These are phyloP conservation scores for sorghum (Sorghum bicolor) DNA, from an alignment of 176 grass and related monocot species.

Conservation along the genomic window Sorghum_bicolor_NCBIv3 NC_012872.2:4766501-4767000, in stretches of 20 bases:
- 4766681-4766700: slow-evolving; percentile 7
- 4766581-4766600: not conserved
- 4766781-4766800: slow-evolving; percentile 48
- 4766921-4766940: slow-evolving; percentile 65
- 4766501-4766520: not conserved
- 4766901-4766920: slow-evolving; percentile 65
- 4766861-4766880: slow-evolving; percentile 50
- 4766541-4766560: not conserved
- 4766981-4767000: slow-evolving; percentile 64
- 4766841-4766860: slow-evolving; percentile 63
- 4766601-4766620: slow-evolving; percentile 14
- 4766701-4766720: slow-evolving; percentile 1
- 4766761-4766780: slow-evolving; percentile 22
- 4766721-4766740: slow-evolving; percentile 2
- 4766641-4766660: not conserved
- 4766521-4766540: not conserved
- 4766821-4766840: slow-evolving; percentile 51
- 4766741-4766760: slow-evolving; percentile 19
- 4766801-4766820: slow-evolving; percentile 39
- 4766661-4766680: slow-evolving; percentile 12
- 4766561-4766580: not conserved
- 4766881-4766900: slow-evolving; percentile 48
- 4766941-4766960: slow-evolving; percentile 54
- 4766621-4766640: slow-evolving; percentile 2
- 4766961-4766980: slow-evolving; percentile 54